Evolutionary conservation across 257 asterid species (phyloP), one percentile per base, ranked within the genome.

Genomic region (Solanum appendiculatum): DNA sequence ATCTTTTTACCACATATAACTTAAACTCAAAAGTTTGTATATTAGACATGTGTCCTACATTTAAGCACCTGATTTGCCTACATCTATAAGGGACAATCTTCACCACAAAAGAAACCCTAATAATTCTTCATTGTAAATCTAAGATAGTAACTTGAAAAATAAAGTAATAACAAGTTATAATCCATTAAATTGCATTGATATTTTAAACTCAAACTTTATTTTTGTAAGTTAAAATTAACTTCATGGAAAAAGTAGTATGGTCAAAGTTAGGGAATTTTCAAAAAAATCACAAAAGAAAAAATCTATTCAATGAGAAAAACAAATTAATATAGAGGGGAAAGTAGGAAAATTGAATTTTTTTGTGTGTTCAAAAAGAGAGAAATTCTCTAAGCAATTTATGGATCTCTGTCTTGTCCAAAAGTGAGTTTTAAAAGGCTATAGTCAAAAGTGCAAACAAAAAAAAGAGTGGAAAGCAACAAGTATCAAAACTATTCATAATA

Each of bases 381-480:
- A 80, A 80, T 46, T 80, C 85, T 80, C 66, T 80, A 80, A 87
- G 85, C 86, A 90, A 84, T 91, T 89, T 87, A 88, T 87, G 90
- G 92, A 89, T 92, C 91, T 90, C 90, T 88, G 88, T 72, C 90
- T 86, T 85, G 92, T 89, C 92, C 77, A 85, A 93, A 93, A 87
- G 94, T 86, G 91, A 82, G 86, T 85, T 86, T 88, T 68, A 85
- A 92, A 93, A 90, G 93, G 91, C 92, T 86, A 85, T 75, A 93
- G 98, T 95, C 96, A 93, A 93, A 92, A 88, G 90, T 58, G 86
- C 58, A 25, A 90, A 92, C 85, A 18, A 18, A 18, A 91, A 93
- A 88, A 91, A 56, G 89, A 54, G 84, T 89, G 87, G 58, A 42
- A 88, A 86, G 87, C 87, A 88, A 46, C 90, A 89, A 78, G 90